phyloP scores from a whole-genome alignment of 2,329 filamentous ascomycete species.

The Arachnomyces sp. region DNA sequence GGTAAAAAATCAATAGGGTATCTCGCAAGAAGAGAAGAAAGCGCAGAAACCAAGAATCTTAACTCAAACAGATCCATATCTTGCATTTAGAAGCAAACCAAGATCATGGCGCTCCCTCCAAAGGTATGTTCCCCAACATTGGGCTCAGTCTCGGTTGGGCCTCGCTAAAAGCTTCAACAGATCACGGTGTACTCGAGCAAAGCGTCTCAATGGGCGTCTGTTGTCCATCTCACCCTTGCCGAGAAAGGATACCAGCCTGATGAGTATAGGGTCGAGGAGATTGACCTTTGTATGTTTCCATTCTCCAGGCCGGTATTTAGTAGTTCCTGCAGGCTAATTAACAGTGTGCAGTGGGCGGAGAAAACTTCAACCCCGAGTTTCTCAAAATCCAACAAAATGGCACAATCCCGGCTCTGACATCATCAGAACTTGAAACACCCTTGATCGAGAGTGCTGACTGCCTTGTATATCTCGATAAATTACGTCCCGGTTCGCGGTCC shows the following conservation, averaged over 20 bases:
- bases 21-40: too few species aligned
- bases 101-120: not conserved
- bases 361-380: slow-evolving; percentile 10
- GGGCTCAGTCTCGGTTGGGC: not conserved
- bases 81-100: too few species aligned
- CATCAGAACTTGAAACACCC: slow-evolving; percentile 4
- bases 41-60: too few species aligned
- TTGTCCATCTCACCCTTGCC: slow-evolving; percentile 8
- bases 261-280: slow-evolving; percentile 6
- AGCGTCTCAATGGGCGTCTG: slow-evolving; percentile 11
- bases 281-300: slow-evolving; percentile 7
- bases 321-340: not conserved
- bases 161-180: slow-evolving; percentile 1
- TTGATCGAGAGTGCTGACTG: slow-evolving; percentile 9
- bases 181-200: slow-evolving; percentile 9
- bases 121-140: not conserved
- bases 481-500: not conserved
- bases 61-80: too few species aligned
- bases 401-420: slow-evolving; percentile 9
- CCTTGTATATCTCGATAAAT: slow-evolving; percentile 7
- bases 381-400: slow-evolving; percentile 10
- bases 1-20: too few species aligned
- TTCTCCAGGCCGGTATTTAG: not conserved
- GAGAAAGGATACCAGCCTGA: slow-evolving; percentile 8
- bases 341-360: slow-evolving; percentile 5